Evolutionary conservation across 768 basidiomycete species (phyloP), one percentile per base, ranked within the genome.

Genomic region (Xanthoconium purpureum): DNA sequence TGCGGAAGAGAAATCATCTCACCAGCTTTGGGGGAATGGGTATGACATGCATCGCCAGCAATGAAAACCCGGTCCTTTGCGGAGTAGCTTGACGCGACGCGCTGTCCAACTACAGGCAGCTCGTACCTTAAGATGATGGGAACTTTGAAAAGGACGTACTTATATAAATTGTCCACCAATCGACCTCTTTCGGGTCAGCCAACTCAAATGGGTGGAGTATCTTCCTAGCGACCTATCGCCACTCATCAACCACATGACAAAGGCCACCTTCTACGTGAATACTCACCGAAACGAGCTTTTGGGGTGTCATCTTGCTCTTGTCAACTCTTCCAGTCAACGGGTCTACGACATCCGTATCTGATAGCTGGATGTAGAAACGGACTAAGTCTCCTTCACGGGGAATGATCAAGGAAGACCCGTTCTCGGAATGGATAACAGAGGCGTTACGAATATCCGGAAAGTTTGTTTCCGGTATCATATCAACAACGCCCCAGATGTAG

Each of bases 391-490:
- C 24, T 24, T 24, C 24, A 4, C 24, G 24, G 24, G 24, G 24
- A 24, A 24, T 24, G 24, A 24, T 24, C 24, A 24, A 24, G 24
- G 24, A 24, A 24, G 24, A 24, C 24, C 24, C 24, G 24, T 24
- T 24, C 4, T 24, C 24, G 2, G 24, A 24, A 24, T 24, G 24
- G 24, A 24, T 24, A 24, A 65, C 91, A 91, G 3, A 91, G 59
- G 75, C 78, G 51, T 84, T 84, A 14, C 88, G 82, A 55, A 88
- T 84, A 65, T 91, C 88, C 0, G 89, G 89, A 56, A 91, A 89
- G 65, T 90, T 75, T 3, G 88, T 89, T n/a, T 84, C 78, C 0
- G 85, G 85, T 18, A 81, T 64, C 53, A 83, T 74, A 67, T 91
- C 91, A 17, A 24, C 24, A 24, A 24, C 24, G 24, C 24, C 24